Evolutionary conservation across 352 stramenopile genomes (phyloP).

Genomic region (Aphanomyces invadans): DNA sequence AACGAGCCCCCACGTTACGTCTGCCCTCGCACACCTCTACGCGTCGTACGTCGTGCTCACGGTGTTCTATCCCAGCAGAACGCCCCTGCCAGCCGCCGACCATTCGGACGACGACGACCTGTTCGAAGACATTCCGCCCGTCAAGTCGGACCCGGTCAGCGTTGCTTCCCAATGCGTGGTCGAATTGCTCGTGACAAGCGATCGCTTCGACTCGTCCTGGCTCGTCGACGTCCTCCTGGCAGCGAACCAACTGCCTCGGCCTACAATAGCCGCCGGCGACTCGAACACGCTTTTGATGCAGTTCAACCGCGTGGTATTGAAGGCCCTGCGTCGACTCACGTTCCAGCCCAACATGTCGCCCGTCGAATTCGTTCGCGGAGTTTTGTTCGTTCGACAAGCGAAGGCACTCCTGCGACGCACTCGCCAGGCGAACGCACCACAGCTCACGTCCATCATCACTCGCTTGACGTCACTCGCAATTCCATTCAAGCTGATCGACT

Average conservation of each 20-base stretch:
- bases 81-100: background rate
- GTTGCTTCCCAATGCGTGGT: background rate
- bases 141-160: background rate
- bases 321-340: background rate
- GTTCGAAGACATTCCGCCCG: background rate
- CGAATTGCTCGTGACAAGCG: background rate
- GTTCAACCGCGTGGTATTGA: conserved; percentile 13
- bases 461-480: conserved; percentile 2
- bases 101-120: background rate
- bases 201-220: background rate
- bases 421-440: background rate
- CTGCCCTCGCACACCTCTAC: conserved; percentile 16
- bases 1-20: background rate
- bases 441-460: conserved; percentile 12
- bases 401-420: background rate
- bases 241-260: conserved; percentile 2
- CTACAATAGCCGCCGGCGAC: background rate
- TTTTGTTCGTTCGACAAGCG: conserved; percentile 5
- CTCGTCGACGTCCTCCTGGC: conserved; percentile 18
- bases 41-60: background rate
- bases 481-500: conserved; percentile 22
- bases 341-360: conserved; percentile 12
- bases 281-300: background rate
- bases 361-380: background rate
- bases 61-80: background rate